A percentile compares a stretch with the other conserved stretches of the same genome.
Conservation (phyloP, 2,329 filamentous ascomycete species). For the Penicillium glabrum region DNA sequence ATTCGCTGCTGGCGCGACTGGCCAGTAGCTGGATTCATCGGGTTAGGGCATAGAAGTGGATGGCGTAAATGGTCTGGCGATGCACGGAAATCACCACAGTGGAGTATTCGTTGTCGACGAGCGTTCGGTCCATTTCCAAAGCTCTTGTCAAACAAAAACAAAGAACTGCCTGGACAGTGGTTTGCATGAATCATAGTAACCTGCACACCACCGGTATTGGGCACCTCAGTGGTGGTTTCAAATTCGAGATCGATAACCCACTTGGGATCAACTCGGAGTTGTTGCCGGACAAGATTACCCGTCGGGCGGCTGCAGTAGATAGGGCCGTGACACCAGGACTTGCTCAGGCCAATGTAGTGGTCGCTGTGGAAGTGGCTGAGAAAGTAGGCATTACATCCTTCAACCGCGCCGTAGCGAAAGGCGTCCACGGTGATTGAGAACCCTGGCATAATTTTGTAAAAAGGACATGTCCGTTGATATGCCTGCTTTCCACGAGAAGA, state of each 20-base stretch:
- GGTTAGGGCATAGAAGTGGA: slow-evolving; percentile 74
- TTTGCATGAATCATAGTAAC: slow-evolving; percentile 97
- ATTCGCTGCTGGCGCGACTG: slow-evolving; percentile 79
- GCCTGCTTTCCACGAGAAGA: slow-evolving; percentile 80
- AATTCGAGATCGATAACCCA: slow-evolving; percentile 86
- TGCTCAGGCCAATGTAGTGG: slow-evolving; percentile 88
- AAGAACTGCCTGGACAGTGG: slow-evolving; percentile 90
- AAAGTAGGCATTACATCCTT: slow-evolving; percentile 92
- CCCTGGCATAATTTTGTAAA: slow-evolving; percentile 96
- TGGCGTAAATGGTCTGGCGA: slow-evolving; percentile 82
- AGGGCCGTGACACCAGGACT: slow-evolving; percentile 86
- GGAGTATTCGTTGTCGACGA: slow-evolving; percentile 75
- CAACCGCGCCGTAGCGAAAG: slow-evolving; percentile 89
- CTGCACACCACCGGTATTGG: slow-evolving; percentile 74
- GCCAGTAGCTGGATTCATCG: slow-evolving; percentile 68
- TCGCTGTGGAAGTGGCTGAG: slow-evolving; percentile 98
- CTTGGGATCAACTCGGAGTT: slow-evolving; percentile 80
- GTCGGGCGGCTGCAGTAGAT: slow-evolving; percentile 97
- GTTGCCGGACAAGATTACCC: slow-evolving; percentile 81
- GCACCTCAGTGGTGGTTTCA: slow-evolving; percentile 74
- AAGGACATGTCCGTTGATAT: slow-evolving; percentile 88
- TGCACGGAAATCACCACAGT: slow-evolving; percentile 94
- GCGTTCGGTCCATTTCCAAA: slow-evolving; percentile 60
- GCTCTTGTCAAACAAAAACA: slow-evolving; percentile 87
- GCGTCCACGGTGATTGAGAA: slow-evolving; percentile 94